A percentile compares a stretch with the other conserved stretches of the same genome.
Conservation (phyloP, 1,284 basidiomycete species). For the Kalmanozyma brasiliensis region DNA sequence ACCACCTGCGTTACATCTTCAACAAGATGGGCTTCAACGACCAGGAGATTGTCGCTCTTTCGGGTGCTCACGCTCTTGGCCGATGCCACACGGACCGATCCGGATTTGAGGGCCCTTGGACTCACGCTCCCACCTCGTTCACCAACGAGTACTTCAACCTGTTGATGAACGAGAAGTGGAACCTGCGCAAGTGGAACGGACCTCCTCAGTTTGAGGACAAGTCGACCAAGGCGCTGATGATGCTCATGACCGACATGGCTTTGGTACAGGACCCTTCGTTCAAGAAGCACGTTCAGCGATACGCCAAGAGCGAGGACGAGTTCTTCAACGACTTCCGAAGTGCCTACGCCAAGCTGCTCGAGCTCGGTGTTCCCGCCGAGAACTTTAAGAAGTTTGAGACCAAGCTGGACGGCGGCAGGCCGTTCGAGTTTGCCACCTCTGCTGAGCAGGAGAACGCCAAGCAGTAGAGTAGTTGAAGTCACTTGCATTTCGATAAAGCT, state of each 20-base stretch:
- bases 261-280: conserved; percentile 59
- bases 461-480: conserved; percentile 8
- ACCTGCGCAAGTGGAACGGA: conserved; percentile 84
- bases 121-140: conserved; percentile 76
- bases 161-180: conserved; percentile 83
- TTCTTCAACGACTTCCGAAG: conserved; percentile 65
- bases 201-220: conserved; percentile 95
- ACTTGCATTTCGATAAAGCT: not conserved
- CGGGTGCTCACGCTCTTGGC: conserved; percentile 92
- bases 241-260: conserved; percentile 71
- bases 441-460: conserved; percentile 58
- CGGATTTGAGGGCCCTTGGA: conserved; percentile 67
- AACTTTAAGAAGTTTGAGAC: conserved; percentile 60
- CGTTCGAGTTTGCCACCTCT: conserved; percentile 47
- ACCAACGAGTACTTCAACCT: conserved; percentile 92
- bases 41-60: conserved; percentile 83
- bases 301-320: conserved; percentile 65
- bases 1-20: conserved; percentile 81
- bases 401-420: conserved; percentile 47
- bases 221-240: conserved; percentile 88
- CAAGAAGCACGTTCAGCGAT: conserved; percentile 61
- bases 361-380: conserved; percentile 65
- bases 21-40: conserved; percentile 78
- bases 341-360: conserved; percentile 57
- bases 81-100: conserved; percentile 80